Base-by-base conservation (phyloP, 495 filamentous ascomycete genomes). In the Penicilliopsis zonata region DNA sequence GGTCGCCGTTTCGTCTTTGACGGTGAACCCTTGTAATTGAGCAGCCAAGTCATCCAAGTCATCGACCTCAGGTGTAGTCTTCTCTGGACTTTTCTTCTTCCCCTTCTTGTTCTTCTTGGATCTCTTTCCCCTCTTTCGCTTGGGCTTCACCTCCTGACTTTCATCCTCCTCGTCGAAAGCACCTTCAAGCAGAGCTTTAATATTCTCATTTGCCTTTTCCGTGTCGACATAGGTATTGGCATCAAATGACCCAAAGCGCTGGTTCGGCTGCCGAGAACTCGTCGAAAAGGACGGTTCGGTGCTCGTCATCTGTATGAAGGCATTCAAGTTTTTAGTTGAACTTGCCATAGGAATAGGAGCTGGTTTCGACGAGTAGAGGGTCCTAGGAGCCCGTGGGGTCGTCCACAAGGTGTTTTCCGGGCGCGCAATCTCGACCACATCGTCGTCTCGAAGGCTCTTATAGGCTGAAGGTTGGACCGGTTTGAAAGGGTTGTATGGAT, bases 151-250 rank as follows among this genome's bases (percentile, higher is more conserved):
- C 17, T 60, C 47, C 16, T 66, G 54, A 33, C 71, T 63, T 29
- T 79, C 78, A 25, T 86, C 78, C 13, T 84, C 80, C 29, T 87
- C 84, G 29, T 90, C 86, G 42, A 94, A 78, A 2, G 79, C 79
- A 13, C 86, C 86, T 55, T 93, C 84, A 3, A 94, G 61, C 10
- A 94, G 53, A 18, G 80, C 84, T 52, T 94, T 93, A 37, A 94
- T 76, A 42, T 92, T 83, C 36, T 83, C 80, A 9, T 76, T 74
- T 2, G 86, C 85, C 44, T 88, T 79, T 16, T 65, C 65, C 0
- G 78, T 63, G 44, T 93, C 83, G 0, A 92, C 76, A 48, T 84
- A 92, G 3, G 71, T 59, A 31, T 72, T 70, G 28, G 71, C 69
- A 33, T 84, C 77, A 29, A 51, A 45, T 4, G 57, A 49, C 5